Evolutionary conservation across 2,329 filamentous ascomycete genomes (phyloP).

Genomic region (Ophiostoma sp.): DNA sequence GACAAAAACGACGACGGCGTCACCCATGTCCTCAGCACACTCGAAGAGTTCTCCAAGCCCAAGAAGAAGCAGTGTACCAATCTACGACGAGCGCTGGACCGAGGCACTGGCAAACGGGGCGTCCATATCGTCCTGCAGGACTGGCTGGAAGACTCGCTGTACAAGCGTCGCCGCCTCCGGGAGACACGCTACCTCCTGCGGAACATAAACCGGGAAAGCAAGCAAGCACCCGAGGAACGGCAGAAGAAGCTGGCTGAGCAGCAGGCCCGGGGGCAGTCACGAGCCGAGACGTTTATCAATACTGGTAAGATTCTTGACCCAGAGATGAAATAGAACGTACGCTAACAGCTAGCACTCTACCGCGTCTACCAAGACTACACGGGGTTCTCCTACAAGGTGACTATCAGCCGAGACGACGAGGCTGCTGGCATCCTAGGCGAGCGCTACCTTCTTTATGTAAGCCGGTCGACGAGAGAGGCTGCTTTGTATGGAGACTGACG

Average conservation of each 20-base stretch:
- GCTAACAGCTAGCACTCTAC: constrained; percentile 46
- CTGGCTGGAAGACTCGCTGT: constrained; percentile 49
- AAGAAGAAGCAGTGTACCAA: constrained; percentile 12
- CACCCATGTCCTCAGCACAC: constrained; percentile 68
- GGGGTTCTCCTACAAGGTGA: constrained; percentile 59
- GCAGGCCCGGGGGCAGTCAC: constrained; percentile 17
- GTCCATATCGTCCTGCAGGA: constrained; percentile 43
- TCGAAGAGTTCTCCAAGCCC: constrained; percentile 47
- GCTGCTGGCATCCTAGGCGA: constrained; percentile 35
- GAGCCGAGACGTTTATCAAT: constrained; percentile 43
- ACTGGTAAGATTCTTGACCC: constrained; percentile 39
- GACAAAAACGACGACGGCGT: constrained; percentile 33
- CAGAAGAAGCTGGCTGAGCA: constrained; percentile 32
- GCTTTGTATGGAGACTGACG: background rate
- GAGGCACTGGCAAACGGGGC: background rate
- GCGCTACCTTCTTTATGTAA: constrained; percentile 46
- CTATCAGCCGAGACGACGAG: constrained; percentile 49
- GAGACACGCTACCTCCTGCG: constrained; percentile 41
- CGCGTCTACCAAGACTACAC: constrained; percentile 59
- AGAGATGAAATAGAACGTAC: background rate
- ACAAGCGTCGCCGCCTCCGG: constrained; percentile 28
- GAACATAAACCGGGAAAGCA: constrained; percentile 30
- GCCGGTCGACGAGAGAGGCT: background rate
- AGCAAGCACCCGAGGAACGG: constrained; percentile 14
- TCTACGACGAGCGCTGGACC: background rate